These are phyloP conservation scores for Isabelozyma pseudorhagii DNA, from an alignment of 805 yeast genomes.

Conservation along the genomic window DNA sequence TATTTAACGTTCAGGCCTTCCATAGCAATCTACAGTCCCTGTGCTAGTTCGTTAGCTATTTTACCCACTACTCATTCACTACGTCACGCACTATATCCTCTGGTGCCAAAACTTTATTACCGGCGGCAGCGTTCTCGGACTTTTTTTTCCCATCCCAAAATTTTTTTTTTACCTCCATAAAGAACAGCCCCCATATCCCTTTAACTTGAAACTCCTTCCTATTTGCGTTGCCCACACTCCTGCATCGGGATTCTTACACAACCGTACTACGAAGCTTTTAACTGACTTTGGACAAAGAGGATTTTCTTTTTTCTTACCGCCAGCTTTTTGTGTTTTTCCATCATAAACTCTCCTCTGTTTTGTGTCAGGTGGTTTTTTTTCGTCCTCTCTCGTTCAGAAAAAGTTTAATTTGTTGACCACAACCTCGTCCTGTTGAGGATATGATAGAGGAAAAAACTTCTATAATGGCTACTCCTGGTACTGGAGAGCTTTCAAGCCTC, in stretches of 20 bases:
- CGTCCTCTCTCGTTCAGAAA: background rate
- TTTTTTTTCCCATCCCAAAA: too few species aligned
- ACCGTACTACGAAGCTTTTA: background rate
- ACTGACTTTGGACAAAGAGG: background rate
- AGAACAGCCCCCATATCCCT: too few species aligned
- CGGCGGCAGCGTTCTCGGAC: too few species aligned
- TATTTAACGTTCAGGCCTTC: too few species aligned
- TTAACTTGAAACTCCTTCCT: background rate
- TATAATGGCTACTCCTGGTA: background rate
- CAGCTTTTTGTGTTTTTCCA: background rate
- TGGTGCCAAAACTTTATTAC: too few species aligned
- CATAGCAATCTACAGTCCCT: too few species aligned
- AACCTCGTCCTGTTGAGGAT: background rate
- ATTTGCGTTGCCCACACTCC: background rate
- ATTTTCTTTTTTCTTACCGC: background rate
- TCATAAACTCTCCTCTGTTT: background rate
- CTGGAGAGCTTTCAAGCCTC: background rate
- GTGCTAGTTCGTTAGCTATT: too few species aligned
- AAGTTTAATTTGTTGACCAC: background rate
- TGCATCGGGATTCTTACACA: background rate
- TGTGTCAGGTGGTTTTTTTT: background rate
- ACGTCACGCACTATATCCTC: too few species aligned
- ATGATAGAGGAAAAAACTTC: background rate
- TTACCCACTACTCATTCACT: too few species aligned
- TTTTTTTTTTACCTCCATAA: too few species aligned